Evolutionary conservation across 2,329 filamentous ascomycete genomes (phyloP).

Genomic region (Chaetomium sp.): DNA sequence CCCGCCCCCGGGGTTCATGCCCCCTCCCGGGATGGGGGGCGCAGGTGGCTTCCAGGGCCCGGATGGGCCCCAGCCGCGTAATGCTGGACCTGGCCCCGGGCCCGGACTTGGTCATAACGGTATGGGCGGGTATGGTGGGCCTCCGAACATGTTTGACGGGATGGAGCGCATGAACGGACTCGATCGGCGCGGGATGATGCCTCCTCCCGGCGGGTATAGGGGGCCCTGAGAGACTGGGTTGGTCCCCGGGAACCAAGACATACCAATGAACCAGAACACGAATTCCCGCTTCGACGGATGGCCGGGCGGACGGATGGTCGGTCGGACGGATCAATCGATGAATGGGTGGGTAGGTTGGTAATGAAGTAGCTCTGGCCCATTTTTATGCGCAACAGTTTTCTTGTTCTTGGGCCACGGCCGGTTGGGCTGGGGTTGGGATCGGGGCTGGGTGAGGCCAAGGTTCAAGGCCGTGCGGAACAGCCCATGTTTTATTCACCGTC

Average conservation of each 20-base stretch:
- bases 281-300: background rate
- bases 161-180: slow-evolving; percentile 20
- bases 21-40: slow-evolving; percentile 56
- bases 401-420: background rate
- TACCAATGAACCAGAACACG: background rate
- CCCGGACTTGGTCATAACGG: slow-evolving; percentile 22
- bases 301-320: background rate
- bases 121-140: slow-evolving; percentile 24
- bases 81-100: slow-evolving; percentile 17
- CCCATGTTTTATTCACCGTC: background rate
- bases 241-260: too few relatives aligned
- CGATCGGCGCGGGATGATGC: slow-evolving; percentile 29
- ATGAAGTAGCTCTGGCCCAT: background rate
- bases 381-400: background rate
- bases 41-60: slow-evolving; percentile 57
- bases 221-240: slow-evolving; percentile 5
- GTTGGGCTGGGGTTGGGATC: background rate
- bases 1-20: slow-evolving; percentile 54
- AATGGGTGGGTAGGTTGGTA: background rate
- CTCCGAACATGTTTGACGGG: slow-evolving; percentile 27
- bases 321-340: background rate
- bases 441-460: background rate
- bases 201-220: slow-evolving; percentile 24
- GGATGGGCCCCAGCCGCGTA: slow-evolving; percentile 20
- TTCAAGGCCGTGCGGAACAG: background rate